A percentile compares a stretch with the other conserved stretches of the same genome.
Evolutionary conservation across 176 grass and related monocot genomes (phyloP).

Genomic region (Lolium multiflorum): DNA sequence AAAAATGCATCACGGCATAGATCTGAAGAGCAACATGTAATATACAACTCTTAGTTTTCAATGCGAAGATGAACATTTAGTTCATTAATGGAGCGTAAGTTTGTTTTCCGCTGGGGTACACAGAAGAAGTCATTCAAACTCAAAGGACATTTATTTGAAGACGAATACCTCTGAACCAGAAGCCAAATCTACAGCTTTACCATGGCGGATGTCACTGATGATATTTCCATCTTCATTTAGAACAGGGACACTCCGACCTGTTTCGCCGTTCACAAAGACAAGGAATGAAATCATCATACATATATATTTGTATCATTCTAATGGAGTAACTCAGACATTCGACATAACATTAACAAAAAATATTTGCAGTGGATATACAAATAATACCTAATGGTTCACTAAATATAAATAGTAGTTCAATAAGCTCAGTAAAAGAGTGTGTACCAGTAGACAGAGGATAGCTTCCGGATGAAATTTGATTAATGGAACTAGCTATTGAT

Average conservation of each 20-base stretch:
- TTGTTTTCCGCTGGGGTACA: background rate
- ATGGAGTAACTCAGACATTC: slow-evolving; percentile 32
- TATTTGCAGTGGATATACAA: background rate
- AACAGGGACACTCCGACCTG: slow-evolving; percentile 75
- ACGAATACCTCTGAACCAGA: slow-evolving; percentile 70
- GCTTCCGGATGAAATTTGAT: slow-evolving; percentile 69
- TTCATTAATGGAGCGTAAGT: background rate
- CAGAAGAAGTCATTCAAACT: slow-evolving; percentile 1
- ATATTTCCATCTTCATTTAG: slow-evolving; percentile 88
- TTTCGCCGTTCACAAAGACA: slow-evolving; percentile 9
- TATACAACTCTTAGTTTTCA: background rate
- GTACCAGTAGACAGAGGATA: slow-evolving; percentile 67
- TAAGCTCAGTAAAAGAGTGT: slow-evolving; percentile 16
- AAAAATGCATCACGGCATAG: background rate
- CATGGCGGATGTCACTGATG: slow-evolving; percentile 58
- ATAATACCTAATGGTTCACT: slow-evolving; percentile 1
- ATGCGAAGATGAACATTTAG: slow-evolving; percentile 2
- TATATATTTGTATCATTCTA: slow-evolving; percentile 13
- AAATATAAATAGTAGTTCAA: background rate
- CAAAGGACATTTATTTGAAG: background rate
- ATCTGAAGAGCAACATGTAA: background rate
- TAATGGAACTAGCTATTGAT: slow-evolving; percentile 84
- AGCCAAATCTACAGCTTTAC: slow-evolving; percentile 61
- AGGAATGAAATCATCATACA: slow-evolving; percentile 25
- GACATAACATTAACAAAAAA: background rate